phyloP scores from a whole-genome alignment of 2,329 filamentous ascomycete genomes.

The Coleophoma cylindrospora region DNA sequence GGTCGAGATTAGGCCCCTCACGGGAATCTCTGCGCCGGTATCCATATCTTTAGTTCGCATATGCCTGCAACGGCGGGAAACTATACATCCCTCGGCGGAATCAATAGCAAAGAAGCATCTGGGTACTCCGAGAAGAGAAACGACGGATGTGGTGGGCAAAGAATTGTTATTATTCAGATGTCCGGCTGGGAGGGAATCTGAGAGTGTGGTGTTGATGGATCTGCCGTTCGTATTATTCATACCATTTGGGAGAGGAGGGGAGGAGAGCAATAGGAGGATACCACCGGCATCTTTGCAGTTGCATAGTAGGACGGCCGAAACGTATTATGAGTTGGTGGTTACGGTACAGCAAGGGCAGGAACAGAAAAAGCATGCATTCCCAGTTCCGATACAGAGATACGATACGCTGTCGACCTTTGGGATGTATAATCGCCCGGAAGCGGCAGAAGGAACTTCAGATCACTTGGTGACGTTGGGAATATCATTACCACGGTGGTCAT shows the following conservation, averaged over 20 bases:
- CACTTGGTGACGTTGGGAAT: slow-evolving; percentile 89
- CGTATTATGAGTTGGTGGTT: slow-evolving; percentile 93
- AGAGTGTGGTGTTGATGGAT: slow-evolving; percentile 92
- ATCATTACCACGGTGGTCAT: slow-evolving; percentile 91
- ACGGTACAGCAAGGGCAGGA: slow-evolving; percentile 88
- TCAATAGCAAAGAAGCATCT: slow-evolving; percentile 90
- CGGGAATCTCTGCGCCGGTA: slow-evolving; percentile 84
- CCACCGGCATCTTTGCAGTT: slow-evolving; percentile 89
- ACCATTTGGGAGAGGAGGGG: slow-evolving; percentile 84
- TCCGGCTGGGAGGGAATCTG: slow-evolving; percentile 74
- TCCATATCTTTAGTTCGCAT: slow-evolving; percentile 90
- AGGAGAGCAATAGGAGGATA: slow-evolving; percentile 84
- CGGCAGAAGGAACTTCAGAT: slow-evolving; percentile 78
- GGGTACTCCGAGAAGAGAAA: slow-evolving; percentile 83
- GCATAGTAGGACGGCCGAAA: slow-evolving; percentile 90
- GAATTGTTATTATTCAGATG: slow-evolving; percentile 91
- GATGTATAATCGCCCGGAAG: slow-evolving; percentile 97
- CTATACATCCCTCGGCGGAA: slow-evolving; percentile 93
- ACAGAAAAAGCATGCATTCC: slow-evolving; percentile 87
- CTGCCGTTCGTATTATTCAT: slow-evolving; percentile 97
- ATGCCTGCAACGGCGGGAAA: slow-evolving; percentile 87
- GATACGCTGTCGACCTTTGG: slow-evolving; percentile 97
- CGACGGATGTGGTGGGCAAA: slow-evolving; percentile 89
- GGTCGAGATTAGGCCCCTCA: slow-evolving; percentile 87
- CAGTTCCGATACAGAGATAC: slow-evolving; percentile 86